Evolutionary conservation across 805 yeast genomes (phyloP), one percentile per base, ranked within the genome.

Genomic region (Starmerella khaoyaiensis): DNA sequence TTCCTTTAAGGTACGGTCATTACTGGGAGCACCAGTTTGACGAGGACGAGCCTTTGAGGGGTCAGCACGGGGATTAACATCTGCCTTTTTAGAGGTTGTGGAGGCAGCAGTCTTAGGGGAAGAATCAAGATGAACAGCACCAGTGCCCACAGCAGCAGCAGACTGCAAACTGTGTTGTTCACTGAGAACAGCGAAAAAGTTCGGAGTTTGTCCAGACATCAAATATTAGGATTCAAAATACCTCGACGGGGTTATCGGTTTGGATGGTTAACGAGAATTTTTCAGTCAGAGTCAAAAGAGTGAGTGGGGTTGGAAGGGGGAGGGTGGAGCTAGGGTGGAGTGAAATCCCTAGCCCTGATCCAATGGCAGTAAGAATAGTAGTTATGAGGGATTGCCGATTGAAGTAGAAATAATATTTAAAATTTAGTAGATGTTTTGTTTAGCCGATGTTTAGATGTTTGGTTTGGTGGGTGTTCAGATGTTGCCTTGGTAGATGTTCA

Each of bases 1-100:
- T 71, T 66, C 74, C 63, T 67, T 76, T 62, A 76, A 64, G 47
- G 93, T 94, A 53, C 83, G 93, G 57, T 83, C 94, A 69, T 82
- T 84, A 63, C 90, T 93, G 53, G 82, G 64, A 41, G 77, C 67
- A 35, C 51, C 50, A 12, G 51, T 40, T 42, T 46, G 38, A 61
- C 69, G 69, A 57, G 76, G 68, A 63, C 72, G 72, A 33, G 58
- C 53, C 67, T 65, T 67, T 63, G 77, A 74, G 64, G 71, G 77
- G 52, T 81, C 64, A 60, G 82, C 94, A 43, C 48, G 44, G 41
- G 54, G 54, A 38, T 55, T 57, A 35, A 36, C 41, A 43, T 51
- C 55, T 45, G 75, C 62, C 72, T 86, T 86, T 74, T 79, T 83
- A 57, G 90, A 76, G 46, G 93, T 75, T 53, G 87, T 76, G 64